Conservation (phyloP, 2,329 filamentous ascomycete genomes). For the Sporothrix humicola region DNA sequence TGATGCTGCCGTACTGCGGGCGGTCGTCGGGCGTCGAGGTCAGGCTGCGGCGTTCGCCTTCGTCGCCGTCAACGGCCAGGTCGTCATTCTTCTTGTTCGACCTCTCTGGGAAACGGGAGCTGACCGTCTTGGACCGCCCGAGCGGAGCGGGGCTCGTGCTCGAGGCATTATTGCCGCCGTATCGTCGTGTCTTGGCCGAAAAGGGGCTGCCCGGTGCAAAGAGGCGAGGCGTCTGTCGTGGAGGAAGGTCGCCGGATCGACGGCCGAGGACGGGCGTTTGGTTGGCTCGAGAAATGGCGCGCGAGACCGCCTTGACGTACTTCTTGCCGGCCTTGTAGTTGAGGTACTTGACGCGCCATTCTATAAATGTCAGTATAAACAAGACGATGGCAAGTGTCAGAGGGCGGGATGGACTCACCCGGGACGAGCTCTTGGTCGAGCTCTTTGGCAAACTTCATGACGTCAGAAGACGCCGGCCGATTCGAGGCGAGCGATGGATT, state of each 20-base stretch:
- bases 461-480: constrained; percentile 22
- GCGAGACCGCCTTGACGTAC: constrained; percentile 80
- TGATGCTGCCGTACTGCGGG: constrained; percentile 61
- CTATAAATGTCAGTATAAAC: constrained; percentile 46
- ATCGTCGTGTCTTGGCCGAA: constrained; percentile 37
- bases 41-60: constrained; percentile 50
- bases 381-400: background rate
- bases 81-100: background rate
- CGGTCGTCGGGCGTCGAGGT: constrained; percentile 47
- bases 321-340: constrained; percentile 97
- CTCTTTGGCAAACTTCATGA: constrained; percentile 75
- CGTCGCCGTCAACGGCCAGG: constrained; percentile 1
- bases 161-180: background rate
- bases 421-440: constrained; percentile 87
- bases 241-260: constrained; percentile 44
- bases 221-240: constrained; percentile 43
- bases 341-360: constrained; percentile 94
- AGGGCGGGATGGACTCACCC: constrained; percentile 53
- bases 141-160: constrained; percentile 34
- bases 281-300: constrained; percentile 70
- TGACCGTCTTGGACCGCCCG: constrained; percentile 34
- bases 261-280: constrained; percentile 53
- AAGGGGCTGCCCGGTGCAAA: constrained; percentile 36
- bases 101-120: background rate
- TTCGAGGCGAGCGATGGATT: background rate